Evolutionary conservation across 495 filamentous ascomycete species (phyloP).

Genomic region (Xylaria nigripes): DNA sequence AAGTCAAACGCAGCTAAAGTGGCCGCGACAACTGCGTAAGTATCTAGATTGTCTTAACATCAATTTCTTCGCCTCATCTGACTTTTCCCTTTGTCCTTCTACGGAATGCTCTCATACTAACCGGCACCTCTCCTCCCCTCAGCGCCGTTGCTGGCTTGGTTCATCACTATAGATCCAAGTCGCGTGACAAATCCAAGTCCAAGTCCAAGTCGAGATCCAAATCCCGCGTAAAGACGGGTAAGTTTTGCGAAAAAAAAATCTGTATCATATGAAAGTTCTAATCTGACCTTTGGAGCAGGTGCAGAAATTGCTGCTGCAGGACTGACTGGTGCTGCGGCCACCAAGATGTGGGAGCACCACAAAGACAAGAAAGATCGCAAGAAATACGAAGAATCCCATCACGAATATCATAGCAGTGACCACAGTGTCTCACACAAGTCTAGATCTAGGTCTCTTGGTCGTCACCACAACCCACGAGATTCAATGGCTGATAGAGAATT

Average conservation of each 20-base stretch:
- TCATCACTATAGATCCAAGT: slow-evolving; percentile 61
- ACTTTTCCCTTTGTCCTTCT: neutral
- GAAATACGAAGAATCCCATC: slow-evolving; percentile 25
- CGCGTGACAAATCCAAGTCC: slow-evolving; percentile 39
- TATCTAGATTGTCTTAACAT: neutral
- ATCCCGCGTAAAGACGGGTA: slow-evolving; percentile 44
- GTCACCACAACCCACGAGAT: slow-evolving; percentile 28
- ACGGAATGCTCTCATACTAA: slow-evolving; percentile 9
- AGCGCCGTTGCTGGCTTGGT: slow-evolving; percentile 64
- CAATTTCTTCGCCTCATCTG: neutral
- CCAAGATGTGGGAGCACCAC: slow-evolving; percentile 71
- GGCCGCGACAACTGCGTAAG: slow-evolving; percentile 61
- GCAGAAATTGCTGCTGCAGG: slow-evolving; percentile 65
- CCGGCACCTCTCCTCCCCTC: neutral
- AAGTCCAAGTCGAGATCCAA: slow-evolving; percentile 51
- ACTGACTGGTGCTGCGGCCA: slow-evolving; percentile 67
- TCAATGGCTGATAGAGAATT: slow-evolving; percentile 54
- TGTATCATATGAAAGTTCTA: neutral
- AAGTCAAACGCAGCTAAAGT: slow-evolving; percentile 70
- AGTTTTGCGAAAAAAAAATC: neutral
- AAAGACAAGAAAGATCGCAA: slow-evolving; percentile 60
- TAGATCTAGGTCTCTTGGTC: slow-evolving; percentile 40
- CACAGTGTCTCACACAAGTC: slow-evolving; percentile 41
- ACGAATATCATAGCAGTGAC: slow-evolving; percentile 24
- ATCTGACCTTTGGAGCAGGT: slow-evolving; percentile 21